Conservation (phyloP, 768 basidiomycete species). For the Tulasnella sp. region DNA sequence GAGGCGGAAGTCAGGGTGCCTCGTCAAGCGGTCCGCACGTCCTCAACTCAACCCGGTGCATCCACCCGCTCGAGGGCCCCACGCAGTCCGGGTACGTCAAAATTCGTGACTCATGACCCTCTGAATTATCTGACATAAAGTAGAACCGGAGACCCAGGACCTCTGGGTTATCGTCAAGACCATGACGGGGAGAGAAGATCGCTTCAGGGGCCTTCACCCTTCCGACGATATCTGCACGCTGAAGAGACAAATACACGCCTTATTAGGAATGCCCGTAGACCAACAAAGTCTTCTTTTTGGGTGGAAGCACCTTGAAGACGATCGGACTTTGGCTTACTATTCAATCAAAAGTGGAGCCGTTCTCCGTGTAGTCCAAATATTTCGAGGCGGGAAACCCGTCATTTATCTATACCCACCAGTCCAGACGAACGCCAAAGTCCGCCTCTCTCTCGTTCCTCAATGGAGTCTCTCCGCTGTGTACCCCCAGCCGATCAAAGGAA, state of each 20-base stretch:
- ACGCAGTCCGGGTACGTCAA: too few relatives aligned
- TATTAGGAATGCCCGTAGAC: too few relatives aligned
- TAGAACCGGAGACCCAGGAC: background rate
- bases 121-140: too few relatives aligned
- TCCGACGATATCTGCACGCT: background rate
- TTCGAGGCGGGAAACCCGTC: background rate
- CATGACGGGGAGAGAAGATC: background rate
- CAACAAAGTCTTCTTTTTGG: background rate
- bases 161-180: background rate
- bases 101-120: too few relatives aligned
- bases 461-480: constrained; percentile 41
- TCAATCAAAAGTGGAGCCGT: background rate
- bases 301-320: background rate
- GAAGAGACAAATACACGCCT: background rate
- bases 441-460: constrained; percentile 36
- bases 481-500: constrained; percentile 27
- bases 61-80: too few relatives aligned
- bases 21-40: too few relatives aligned
- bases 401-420: background rate
- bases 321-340: background rate
- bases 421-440: constrained; percentile 29
- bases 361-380: background rate
- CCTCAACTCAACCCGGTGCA: too few relatives aligned
- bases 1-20: too few relatives aligned
- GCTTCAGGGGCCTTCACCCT: background rate